Evolutionary conservation across 108 stramenopile species (phyloP).

Genomic region (Stephanodiscus triporus): DNA sequence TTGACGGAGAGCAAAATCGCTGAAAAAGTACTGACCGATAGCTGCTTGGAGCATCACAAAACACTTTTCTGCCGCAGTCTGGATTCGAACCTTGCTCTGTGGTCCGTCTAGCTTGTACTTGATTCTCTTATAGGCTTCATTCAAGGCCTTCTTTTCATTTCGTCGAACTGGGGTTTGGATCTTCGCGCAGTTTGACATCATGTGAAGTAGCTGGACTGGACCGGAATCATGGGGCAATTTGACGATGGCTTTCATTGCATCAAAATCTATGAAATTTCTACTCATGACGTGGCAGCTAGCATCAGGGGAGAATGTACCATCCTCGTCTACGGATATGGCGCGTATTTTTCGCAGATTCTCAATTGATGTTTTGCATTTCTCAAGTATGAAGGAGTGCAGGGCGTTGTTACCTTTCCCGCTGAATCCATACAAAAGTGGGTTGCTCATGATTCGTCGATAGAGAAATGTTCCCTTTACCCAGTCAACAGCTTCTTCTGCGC

Average conservation of each 20-base stretch:
- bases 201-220: conserved; percentile 62
- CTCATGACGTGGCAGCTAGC: conserved; percentile 77
- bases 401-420: conserved; percentile 23
- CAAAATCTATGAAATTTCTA: conserved; percentile 67
- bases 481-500: conserved; percentile 52
- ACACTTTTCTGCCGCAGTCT: conserved; percentile 73
- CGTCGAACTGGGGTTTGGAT: conserved; percentile 74
- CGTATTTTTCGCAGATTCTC: conserved; percentile 33
- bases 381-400: conserved; percentile 36
- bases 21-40: conserved; percentile 66
- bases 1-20: conserved; percentile 66
- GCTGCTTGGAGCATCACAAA: conserved; percentile 85
- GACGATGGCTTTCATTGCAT: conserved; percentile 70
- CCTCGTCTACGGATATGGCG: conserved; percentile 31
- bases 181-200: conserved; percentile 63
- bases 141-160: conserved; percentile 78
- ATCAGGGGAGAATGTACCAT: conserved; percentile 51
- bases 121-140: conserved; percentile 75
- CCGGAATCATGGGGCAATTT: conserved; percentile 65
- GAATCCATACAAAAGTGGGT: conserved; percentile 55
- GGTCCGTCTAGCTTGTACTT: conserved; percentile 79
- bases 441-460: conserved; percentile 49
- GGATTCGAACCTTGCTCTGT: conserved; percentile 76
- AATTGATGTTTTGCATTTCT: conserved; percentile 48
- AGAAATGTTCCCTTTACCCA: conserved; percentile 78